These are phyloP conservation scores for Peltaster fructicola DNA, from an alignment of 2,329 filamentous ascomycete genomes.

Conservation along the genomic window DNA sequence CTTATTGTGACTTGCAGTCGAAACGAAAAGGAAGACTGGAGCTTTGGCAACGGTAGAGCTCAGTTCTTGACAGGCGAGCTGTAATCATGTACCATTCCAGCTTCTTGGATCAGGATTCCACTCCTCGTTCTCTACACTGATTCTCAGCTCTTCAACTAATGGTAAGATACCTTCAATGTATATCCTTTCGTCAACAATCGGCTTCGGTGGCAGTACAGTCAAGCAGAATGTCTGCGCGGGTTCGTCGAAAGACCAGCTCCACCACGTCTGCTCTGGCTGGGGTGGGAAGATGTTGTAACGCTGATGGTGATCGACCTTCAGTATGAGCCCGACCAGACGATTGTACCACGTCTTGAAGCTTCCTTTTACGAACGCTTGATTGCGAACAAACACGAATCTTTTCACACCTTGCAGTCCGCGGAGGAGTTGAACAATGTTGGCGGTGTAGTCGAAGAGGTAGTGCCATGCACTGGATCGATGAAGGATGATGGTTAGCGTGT, in stretches of 20 bases:
- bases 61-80: slow-evolving; percentile 15
- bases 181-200: slow-evolving; percentile 17
- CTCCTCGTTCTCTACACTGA: slow-evolving; percentile 20
- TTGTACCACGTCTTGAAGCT: slow-evolving; percentile 23
- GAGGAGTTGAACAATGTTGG: slow-evolving; percentile 17
- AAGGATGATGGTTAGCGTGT: slow-evolving; percentile 18
- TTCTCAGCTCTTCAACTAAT: slow-evolving; percentile 19
- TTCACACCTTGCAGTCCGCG: slow-evolving; percentile 19
- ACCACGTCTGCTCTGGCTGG: slow-evolving; percentile 20
- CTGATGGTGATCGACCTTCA: slow-evolving; percentile 25
- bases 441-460: slow-evolving; percentile 19
- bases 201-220: slow-evolving; percentile 13
- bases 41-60: slow-evolving; percentile 15
- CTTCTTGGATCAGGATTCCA: slow-evolving; percentile 21
- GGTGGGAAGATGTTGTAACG: slow-evolving; percentile 20
- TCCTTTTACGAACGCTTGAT: slow-evolving; percentile 19
- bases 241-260: slow-evolving; percentile 21
- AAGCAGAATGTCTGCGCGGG: slow-evolving; percentile 16
- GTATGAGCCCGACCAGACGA: slow-evolving; percentile 20
- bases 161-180: slow-evolving; percentile 23
- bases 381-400: slow-evolving; percentile 19
- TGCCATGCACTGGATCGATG: slow-evolving; percentile 17
- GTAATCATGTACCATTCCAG: slow-evolving; percentile 4
- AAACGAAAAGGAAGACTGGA: slow-evolving; percentile 18
- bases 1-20: slow-evolving; percentile 13